phyloP scores from a whole-genome alignment of 2,329 filamentous ascomycete species.

The Clonostachys sp. region DNA sequence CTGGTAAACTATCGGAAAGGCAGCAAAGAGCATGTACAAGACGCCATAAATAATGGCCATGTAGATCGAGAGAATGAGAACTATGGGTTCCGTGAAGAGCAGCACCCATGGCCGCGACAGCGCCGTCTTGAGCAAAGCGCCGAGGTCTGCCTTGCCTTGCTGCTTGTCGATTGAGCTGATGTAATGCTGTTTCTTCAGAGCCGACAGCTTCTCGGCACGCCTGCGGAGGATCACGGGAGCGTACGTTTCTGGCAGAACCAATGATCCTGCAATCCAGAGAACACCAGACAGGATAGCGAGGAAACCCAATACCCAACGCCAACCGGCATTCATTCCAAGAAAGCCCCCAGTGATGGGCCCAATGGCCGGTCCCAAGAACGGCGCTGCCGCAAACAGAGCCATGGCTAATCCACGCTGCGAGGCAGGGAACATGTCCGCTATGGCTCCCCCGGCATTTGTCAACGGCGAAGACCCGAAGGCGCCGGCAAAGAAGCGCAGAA shows the following conservation, averaged over 20 bases:
- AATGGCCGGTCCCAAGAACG: constrained; percentile 52
- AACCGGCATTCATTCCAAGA: constrained; percentile 47
- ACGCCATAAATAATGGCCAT: constrained; percentile 47
- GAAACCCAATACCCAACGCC: constrained; percentile 56
- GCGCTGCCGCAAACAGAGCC: constrained; percentile 59
- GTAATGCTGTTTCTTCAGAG: constrained; percentile 43
- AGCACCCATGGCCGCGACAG: constrained; percentile 55
- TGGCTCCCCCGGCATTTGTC: constrained; percentile 56
- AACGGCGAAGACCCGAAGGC: constrained; percentile 55
- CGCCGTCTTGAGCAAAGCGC: constrained; percentile 42
- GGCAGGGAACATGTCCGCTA: constrained; percentile 54
- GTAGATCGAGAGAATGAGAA: constrained; percentile 53
- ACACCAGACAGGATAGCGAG: constrained; percentile 49
- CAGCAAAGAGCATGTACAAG: constrained; percentile 42
- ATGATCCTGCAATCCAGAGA: constrained; percentile 40
- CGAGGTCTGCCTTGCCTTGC: constrained; percentile 8
- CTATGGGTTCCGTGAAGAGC: constrained; percentile 58
- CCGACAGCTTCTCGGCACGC: constrained; percentile 38
- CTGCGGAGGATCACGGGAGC: constrained; percentile 42
- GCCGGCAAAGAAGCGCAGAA: constrained; percentile 60
- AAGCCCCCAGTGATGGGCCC: constrained; percentile 58
- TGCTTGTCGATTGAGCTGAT: constrained; percentile 40
- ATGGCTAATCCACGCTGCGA: constrained; percentile 51
- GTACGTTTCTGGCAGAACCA: constrained; percentile 49
- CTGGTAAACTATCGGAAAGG: constrained; percentile 53